Evolutionary conservation across 495 filamentous ascomycete genomes (phyloP).

Genomic region (Penicillium samsonianum): DNA sequence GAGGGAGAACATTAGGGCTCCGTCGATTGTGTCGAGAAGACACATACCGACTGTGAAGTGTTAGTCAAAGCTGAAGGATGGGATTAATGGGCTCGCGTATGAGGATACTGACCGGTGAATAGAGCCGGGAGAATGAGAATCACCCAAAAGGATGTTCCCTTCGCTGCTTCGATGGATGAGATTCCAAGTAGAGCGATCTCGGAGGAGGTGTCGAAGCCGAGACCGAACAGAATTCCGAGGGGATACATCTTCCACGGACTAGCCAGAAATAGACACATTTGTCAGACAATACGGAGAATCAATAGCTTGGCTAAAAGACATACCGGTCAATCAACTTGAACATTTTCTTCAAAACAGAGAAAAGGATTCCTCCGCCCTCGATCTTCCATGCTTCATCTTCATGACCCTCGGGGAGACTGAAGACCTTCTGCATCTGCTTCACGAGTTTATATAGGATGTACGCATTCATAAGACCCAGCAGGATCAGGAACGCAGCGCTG

Average conservation of each 20-base stretch:
- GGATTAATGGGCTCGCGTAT: no score
- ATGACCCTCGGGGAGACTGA: conserved; percentile 53
- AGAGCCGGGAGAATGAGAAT: conserved; percentile 90
- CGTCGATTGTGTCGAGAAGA: conserved; percentile 84
- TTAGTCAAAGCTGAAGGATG: not conserved
- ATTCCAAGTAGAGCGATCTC: conserved; percentile 93
- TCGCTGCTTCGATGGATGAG: conserved; percentile 77
- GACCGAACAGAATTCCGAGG: conserved; percentile 83
- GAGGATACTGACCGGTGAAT: conserved; percentile 68
- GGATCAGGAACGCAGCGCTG: conserved; percentile 75
- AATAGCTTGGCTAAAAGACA: not conserved
- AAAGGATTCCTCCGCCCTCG: conserved; percentile 75
- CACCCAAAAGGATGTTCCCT: conserved; percentile 89
- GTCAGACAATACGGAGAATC: not conserved
- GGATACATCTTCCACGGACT: conserved; percentile 97
- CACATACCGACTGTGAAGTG: conserved; percentile 73
- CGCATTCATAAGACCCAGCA: conserved; percentile 79
- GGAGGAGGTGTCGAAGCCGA: conserved; percentile 94
- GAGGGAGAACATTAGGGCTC: conserved; percentile 91
- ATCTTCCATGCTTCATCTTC: conserved; percentile 64
- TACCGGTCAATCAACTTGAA: conserved; percentile 81
- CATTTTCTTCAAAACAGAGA: conserved; percentile 67
- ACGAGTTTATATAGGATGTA: conserved; percentile 82
- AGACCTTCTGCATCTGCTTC: conserved; percentile 60
- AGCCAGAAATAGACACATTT: not conserved